A percentile compares a stretch with the other conserved stretches of the same genome.
These are phyloP conservation scores for Cercospora nicotianae DNA, from an alignment of 2,329 filamentous ascomycete genomes.

Conservation along the genomic window DNA sequence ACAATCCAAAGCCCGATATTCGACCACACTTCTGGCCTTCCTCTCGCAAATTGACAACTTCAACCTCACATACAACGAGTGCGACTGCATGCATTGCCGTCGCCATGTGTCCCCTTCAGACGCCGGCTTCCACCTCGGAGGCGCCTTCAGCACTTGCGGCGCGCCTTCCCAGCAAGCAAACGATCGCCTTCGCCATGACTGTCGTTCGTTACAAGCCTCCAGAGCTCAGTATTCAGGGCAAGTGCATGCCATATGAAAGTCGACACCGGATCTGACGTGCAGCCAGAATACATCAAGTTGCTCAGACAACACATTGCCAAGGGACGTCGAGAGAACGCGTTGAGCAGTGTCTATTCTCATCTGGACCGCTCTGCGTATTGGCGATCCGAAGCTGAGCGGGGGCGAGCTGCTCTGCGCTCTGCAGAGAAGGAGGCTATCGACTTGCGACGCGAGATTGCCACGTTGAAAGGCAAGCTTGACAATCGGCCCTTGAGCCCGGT, in stretches of 20 bases:
- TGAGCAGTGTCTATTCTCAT: slow-evolving; percentile 36
- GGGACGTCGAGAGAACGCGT: slow-evolving; percentile 27
- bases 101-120: neutral
- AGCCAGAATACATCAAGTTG: slow-evolving; percentile 34
- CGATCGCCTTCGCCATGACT: slow-evolving; percentile 32
- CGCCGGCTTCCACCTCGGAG: neutral
- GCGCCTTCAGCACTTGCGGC: neutral
- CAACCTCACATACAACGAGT: neutral
- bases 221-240: slow-evolving; percentile 37
- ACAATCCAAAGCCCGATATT: neutral
- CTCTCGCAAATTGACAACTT: neutral
- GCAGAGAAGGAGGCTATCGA: slow-evolving; percentile 28
- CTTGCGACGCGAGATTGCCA: slow-evolving; percentile 29
- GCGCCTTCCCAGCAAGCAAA: slow-evolving; percentile 17
- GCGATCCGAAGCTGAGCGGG: slow-evolving; percentile 35
- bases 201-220: slow-evolving; percentile 43
- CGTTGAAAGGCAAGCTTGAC: slow-evolving; percentile 28
- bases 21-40: neutral
- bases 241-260: neutral
- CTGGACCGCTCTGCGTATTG: slow-evolving; percentile 46
- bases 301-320: slow-evolving; percentile 40
- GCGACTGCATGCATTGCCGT: neutral
- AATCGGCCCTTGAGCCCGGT: slow-evolving; percentile 14
- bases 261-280: slow-evolving; percentile 8
- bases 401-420: slow-evolving; percentile 20